phyloP scores from a whole-genome alignment of 257 asterid species.

The Nyctanthes arbortristis region DNA sequence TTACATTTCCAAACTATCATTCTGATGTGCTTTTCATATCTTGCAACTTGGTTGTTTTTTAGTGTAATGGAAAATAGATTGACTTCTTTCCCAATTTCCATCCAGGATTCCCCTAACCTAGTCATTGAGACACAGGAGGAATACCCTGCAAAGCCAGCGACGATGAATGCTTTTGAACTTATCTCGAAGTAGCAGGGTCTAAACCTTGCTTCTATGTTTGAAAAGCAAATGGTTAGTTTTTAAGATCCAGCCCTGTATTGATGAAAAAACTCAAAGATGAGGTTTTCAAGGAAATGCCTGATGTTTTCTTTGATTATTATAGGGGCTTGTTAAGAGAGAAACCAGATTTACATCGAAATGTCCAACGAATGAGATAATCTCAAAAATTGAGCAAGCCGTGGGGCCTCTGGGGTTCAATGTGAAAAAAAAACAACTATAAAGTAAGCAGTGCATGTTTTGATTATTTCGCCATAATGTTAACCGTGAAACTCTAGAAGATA shows the following conservation, averaged over 20 bases:
- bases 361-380: conserved; percentile 66
- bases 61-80: background rate
- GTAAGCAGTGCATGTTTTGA: conserved; percentile 22
- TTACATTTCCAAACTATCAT: background rate
- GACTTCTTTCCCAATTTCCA: no score
- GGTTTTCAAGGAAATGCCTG: background rate
- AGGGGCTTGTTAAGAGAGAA: conserved; percentile 80
- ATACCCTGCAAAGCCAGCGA: conserved; percentile 51
- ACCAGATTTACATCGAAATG: conserved; percentile 73
- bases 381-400: conserved; percentile 72
- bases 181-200: conserved; percentile 97
- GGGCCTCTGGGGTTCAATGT: conserved; percentile 76
- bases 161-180: conserved; percentile 96
- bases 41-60: background rate
- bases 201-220: conserved; percentile 80
- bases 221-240: conserved; percentile 75
- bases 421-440: conserved; percentile 69
- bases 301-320: conserved; percentile 12
- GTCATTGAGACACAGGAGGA: conserved; percentile 88
- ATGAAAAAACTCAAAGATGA: background rate
- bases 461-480: background rate
- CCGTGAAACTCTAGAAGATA: background rate
- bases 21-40: background rate
- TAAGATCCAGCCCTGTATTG: no score
- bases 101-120: conserved; percentile 65